These are phyloP conservation scores for Candida dajiaensis DNA, from an alignment of 805 yeast genomes.

Conservation along the genomic window DNA sequence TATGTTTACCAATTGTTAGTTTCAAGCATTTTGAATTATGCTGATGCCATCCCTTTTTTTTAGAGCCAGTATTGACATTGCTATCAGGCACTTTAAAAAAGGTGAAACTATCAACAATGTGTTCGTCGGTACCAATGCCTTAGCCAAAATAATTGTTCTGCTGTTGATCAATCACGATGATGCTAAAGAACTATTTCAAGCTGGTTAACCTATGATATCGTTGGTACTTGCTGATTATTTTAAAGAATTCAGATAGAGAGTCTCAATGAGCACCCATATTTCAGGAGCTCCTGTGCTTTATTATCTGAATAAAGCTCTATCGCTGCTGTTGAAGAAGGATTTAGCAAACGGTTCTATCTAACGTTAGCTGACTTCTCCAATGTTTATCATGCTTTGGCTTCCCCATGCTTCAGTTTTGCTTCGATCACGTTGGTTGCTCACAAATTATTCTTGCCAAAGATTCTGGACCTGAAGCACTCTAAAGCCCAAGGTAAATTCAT, in stretches of 20 bases:
- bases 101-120: conserved; percentile 57
- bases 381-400: conserved; percentile 78
- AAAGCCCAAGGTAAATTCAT: conserved; percentile 59
- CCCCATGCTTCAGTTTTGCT: conserved; percentile 93
- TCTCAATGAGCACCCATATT: conserved; percentile 90
- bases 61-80: conserved; percentile 71
- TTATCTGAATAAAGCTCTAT: conserved; percentile 63
- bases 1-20: conserved; percentile 66
- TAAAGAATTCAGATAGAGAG: conserved; percentile 44
- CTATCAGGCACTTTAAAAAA: conserved; percentile 62
- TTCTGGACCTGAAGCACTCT: conserved; percentile 52
- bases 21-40: conserved; percentile 59
- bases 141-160: conserved; percentile 67
- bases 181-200: conserved; percentile 45
- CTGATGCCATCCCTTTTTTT: conserved; percentile 63
- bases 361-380: conserved; percentile 64
- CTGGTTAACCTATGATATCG: conserved; percentile 53
- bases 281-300: conserved; percentile 79
- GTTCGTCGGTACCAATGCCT: conserved; percentile 74
- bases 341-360: conserved; percentile 52
- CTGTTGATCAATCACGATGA: conserved; percentile 45
- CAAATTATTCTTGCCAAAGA: conserved; percentile 77
- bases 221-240: conserved; percentile 76
- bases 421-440: conserved; percentile 88
- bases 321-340: conserved; percentile 33